Conservation (phyloP, 1,284 basidiomycete species). For the Apiotrichum veenhuisii region DNA sequence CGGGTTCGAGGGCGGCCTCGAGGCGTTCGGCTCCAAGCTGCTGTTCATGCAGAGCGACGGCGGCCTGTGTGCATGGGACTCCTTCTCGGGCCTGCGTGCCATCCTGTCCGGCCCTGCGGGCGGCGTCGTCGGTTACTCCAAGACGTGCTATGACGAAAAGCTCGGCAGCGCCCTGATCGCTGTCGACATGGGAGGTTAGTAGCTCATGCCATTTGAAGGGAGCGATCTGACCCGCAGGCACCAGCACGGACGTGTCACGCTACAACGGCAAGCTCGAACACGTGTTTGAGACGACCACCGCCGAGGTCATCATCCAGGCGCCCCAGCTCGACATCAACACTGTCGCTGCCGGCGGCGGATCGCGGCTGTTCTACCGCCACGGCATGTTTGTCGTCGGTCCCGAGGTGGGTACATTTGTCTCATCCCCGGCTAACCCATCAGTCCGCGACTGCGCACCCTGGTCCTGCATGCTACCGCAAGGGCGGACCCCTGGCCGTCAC, state of each 20-base stretch:
- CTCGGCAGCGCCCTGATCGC: conserved; percentile 37
- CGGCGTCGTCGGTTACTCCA: conserved; percentile 54
- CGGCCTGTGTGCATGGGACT: conserved; percentile 38
- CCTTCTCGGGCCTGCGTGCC: conserved; percentile 36
- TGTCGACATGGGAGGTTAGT: conserved; percentile 58
- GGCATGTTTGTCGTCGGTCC: conserved; percentile 29
- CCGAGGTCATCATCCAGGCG: conserved; percentile 67
- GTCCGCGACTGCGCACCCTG: conserved; percentile 54
- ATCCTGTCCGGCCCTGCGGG: conserved; percentile 53
- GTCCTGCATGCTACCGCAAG: conserved; percentile 40
- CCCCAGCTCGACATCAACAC: conserved; percentile 57
- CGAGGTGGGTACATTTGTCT: conserved; percentile 9
- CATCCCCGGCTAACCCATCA: neutral
- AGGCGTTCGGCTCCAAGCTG: conserved; percentile 40
- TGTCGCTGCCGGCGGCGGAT: conserved; percentile 47
- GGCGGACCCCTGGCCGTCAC: conserved; percentile 45
- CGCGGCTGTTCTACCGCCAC: conserved; percentile 40
- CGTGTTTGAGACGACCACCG: conserved; percentile 65
- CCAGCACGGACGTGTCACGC: conserved; percentile 59
- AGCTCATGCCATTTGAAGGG: neutral
- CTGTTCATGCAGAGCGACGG: conserved; percentile 53
- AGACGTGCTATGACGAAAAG: conserved; percentile 38
- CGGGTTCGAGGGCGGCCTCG: conserved; percentile 46
- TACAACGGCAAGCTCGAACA: conserved; percentile 32
- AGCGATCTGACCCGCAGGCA: conserved; percentile 49